Percentiles rank a stretch among this genome's conserved stretches.
Evolutionary conservation across 805 yeast species (phyloP).

Genomic region (Ogataea corticis): DNA sequence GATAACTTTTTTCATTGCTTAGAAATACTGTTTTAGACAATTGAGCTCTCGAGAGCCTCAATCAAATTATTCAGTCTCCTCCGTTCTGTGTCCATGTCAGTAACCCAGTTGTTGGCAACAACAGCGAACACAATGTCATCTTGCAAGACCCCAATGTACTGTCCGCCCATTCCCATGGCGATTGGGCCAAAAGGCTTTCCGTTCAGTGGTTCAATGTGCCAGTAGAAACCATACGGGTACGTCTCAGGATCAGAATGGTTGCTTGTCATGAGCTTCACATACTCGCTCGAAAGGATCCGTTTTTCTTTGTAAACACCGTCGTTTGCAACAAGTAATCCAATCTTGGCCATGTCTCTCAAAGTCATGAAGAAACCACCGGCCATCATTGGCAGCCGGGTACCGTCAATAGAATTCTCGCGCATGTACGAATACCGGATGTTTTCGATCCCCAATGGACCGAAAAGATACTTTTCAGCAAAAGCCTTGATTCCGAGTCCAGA

Average conservation of each 20-base stretch:
- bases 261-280: not conserved
- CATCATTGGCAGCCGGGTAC: not conserved
- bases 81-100: too few species aligned
- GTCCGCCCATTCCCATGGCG: constrained; percentile 2
- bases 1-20: too few species aligned
- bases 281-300: not conserved
- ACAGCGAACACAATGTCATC: not conserved
- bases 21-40: too few species aligned
- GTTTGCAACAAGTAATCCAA: not conserved
- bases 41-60: too few species aligned
- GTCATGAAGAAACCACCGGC: not conserved
- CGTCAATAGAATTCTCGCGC: constrained; percentile 2
- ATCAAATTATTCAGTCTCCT: too few species aligned
- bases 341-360: constrained; percentile 3
- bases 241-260: constrained; percentile 1
- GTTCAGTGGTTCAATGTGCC: not conserved
- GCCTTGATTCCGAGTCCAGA: not conserved
- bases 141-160: constrained; percentile 1
- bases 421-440: not conserved
- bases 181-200: not conserved
- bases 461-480: constrained; percentile 1
- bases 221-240: constrained; percentile 3
- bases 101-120: not conserved
- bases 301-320: not conserved
- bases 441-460: not conserved